A percentile compares a stretch with the other conserved stretches of the same genome.
Evolutionary conservation across 78 protist genomes (phyloP).

Genomic region (Anaeramoeba flamelloides): DNA sequence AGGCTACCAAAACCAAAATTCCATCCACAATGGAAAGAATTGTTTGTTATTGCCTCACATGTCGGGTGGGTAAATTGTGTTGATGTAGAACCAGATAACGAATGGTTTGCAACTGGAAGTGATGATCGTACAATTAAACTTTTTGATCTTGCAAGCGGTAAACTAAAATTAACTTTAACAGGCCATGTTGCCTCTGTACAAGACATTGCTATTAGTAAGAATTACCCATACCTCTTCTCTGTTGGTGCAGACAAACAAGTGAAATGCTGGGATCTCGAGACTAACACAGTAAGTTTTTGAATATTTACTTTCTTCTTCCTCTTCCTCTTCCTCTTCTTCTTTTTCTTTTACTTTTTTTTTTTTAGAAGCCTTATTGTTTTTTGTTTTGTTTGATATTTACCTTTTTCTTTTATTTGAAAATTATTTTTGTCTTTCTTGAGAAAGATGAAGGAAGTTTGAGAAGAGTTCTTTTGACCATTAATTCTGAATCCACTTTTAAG

Average conservation of each 20-base stretch:
- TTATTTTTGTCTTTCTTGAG: no score
- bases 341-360: no score
- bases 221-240: constrained; percentile 87
- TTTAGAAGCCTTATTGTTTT: no score
- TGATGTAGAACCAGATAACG: constrained; percentile 77
- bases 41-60: constrained; percentile 47
- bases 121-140: constrained; percentile 83
- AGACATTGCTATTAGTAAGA: constrained; percentile 26
- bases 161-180: constrained; percentile 77
- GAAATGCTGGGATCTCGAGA: constrained; percentile 87
- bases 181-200: constrained; percentile 66
- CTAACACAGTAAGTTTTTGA: no score
- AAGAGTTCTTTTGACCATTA: no score
- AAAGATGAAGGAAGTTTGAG: no score
- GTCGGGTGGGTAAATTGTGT: constrained; percentile 67
- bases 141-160: constrained; percentile 85
- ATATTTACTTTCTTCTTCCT: no score
- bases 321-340: no score
- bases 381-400: no score
- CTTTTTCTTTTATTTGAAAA: no score
- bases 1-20: constrained; percentile 21
- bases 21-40: constrained; percentile 51
- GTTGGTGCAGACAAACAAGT: constrained; percentile 88
- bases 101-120: constrained; percentile 89
- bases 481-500: no score